Evolutionary conservation across 345 rosid species (phyloP).

Genomic region (Hypericum androsaemum): DNA sequence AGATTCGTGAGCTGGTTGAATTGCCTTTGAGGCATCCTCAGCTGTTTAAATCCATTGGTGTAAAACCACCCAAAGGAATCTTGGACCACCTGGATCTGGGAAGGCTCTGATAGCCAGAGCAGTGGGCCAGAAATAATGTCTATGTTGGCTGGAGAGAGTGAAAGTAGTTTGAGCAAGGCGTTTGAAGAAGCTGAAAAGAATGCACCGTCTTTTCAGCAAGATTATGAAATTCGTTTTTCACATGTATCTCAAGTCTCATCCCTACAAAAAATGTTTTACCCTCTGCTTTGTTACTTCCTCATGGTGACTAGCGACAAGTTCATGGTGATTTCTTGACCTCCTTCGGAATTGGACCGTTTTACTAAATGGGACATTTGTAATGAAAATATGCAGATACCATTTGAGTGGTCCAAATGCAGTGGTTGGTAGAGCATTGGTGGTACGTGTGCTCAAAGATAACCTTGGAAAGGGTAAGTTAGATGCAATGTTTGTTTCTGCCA

Average conservation of each 20-base stretch:
- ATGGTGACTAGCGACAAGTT: too few species aligned
- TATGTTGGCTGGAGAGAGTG: constrained; percentile 4
- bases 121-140: constrained; percentile 1
- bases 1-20: constrained; percentile 88
- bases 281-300: too few species aligned
- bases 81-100: constrained; percentile 24
- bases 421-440: constrained; percentile 93
- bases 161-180: background rate
- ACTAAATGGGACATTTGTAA: too few species aligned
- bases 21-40: constrained; percentile 93
- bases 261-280: too few species aligned
- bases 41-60: constrained; percentile 92
- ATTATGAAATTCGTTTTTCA: too few species aligned
- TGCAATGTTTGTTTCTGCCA: too few species aligned
- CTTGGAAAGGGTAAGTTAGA: too few species aligned
- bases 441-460: constrained; percentile 92
- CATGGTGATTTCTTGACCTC: too few species aligned
- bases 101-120: constrained; percentile 2
- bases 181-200: constrained; percentile 4
- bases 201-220: background rate
- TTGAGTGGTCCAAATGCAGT: too few species aligned
- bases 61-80: constrained; percentile 95
- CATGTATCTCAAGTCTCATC: too few species aligned
- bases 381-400: too few species aligned
- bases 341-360: too few species aligned